phyloP scores from a whole-genome alignment of 2,329 filamentous ascomycete species.

The Cladosporium sp. region DNA sequence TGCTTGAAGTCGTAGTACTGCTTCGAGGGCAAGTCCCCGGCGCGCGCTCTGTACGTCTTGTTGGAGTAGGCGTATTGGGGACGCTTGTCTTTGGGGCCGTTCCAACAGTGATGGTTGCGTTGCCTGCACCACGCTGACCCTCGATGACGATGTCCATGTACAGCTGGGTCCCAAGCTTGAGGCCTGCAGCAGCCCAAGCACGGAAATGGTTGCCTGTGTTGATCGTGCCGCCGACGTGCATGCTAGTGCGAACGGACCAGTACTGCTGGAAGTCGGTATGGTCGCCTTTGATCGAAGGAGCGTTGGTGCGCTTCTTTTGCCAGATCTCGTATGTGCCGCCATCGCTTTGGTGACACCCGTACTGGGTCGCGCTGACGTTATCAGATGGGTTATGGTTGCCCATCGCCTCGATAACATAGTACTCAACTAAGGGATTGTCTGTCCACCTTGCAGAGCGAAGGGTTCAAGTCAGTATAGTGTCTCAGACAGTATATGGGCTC shows the following conservation, averaged over 20 bases:
- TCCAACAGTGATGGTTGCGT: constrained; percentile 6
- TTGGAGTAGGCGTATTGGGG: constrained; percentile 14
- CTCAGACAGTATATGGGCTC: constrained; percentile 62
- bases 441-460: constrained; percentile 45
- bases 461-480: constrained; percentile 73
- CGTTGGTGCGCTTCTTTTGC: constrained; percentile 40
- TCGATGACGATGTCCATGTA: constrained; percentile 15
- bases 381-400: constrained; percentile 15
- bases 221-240: constrained; percentile 55
- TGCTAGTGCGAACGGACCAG: constrained; percentile 54
- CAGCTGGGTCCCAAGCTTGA: constrained; percentile 1
- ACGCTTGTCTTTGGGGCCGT: constrained; percentile 10
- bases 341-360: constrained; percentile 13
- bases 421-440: constrained; percentile 55
- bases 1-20: not conserved
- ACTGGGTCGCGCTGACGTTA: constrained; percentile 14
- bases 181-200: constrained; percentile 46
- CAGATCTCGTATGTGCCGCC: constrained; percentile 18
- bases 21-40: constrained; percentile 15
- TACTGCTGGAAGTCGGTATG: constrained; percentile 52
- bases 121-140: constrained; percentile 30
- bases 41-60: constrained; percentile 3
- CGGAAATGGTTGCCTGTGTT: constrained; percentile 55
- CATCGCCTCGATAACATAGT: constrained; percentile 44
- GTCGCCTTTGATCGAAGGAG: constrained; percentile 54